Conservation (phyloP, 2,329 filamentous ascomycete species). For the Leptographium galeiforme region DNA sequence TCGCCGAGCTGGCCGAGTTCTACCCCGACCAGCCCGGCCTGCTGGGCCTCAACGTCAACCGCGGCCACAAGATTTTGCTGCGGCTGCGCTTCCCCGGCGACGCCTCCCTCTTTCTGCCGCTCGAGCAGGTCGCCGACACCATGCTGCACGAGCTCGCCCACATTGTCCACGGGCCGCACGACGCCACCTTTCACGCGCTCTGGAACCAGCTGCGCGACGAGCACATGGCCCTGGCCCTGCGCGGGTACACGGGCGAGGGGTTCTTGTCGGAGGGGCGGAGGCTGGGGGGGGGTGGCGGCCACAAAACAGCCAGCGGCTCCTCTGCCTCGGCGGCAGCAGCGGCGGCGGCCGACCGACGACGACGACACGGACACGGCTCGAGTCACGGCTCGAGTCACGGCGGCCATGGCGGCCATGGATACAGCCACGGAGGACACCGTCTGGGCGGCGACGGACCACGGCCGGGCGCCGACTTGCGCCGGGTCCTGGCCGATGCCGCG, state of each 20-base stretch:
- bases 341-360: conserved; percentile 20
- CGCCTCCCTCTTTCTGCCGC: conserved; percentile 60
- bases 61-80: conserved; percentile 66
- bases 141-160: conserved; percentile 93
- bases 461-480: conserved; percentile 54
- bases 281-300: conserved; percentile 43
- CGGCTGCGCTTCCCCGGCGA: conserved; percentile 68
- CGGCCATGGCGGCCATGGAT: conserved; percentile 27
- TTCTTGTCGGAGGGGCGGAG: conserved; percentile 66
- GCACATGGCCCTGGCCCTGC: conserved; percentile 58
- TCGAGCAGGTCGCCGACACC: conserved; percentile 75
- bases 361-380: conserved; percentile 40
- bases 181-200: conserved; percentile 67
- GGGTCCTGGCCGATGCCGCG: conserved; percentile 58
- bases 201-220: conserved; percentile 88
- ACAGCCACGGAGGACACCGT: conserved; percentile 54
- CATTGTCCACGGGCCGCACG: conserved; percentile 71
- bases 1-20: conserved; percentile 72
- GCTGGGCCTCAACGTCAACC: conserved; percentile 67
- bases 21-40: conserved; percentile 62
- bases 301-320: conserved; percentile 27
- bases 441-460: conserved; percentile 48
- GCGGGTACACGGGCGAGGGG: conserved; percentile 83
- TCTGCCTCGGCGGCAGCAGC: conserved; percentile 23
- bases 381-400: no score